These are phyloP conservation scores for Trichoderma simmonsii DNA, from an alignment of 2,329 filamentous ascomycete genomes.

Conservation along the genomic window DNA sequence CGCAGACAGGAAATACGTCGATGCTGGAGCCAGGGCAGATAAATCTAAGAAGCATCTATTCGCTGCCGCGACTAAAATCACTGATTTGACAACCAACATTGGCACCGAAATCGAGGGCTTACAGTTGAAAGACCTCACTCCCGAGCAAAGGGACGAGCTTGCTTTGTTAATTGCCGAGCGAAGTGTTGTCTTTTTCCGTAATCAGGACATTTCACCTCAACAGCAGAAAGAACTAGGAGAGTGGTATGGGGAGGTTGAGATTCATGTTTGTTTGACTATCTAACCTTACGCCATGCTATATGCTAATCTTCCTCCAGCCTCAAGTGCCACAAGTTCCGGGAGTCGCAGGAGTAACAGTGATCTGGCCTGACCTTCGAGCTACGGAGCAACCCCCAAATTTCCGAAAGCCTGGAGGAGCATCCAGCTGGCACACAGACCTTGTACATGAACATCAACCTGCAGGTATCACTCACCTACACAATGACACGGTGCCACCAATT, in stretches of 20 bases:
- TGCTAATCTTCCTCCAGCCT: constrained; percentile 44
- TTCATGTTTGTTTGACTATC: constrained; percentile 54
- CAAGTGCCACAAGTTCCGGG: constrained; percentile 70
- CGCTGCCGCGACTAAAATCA: constrained; percentile 60
- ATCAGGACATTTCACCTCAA: constrained; percentile 60
- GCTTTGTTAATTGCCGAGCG: constrained; percentile 61
- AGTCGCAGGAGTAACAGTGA: constrained; percentile 60
- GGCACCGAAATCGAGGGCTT: constrained; percentile 63
- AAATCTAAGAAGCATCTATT: constrained; percentile 60
- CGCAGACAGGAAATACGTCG: constrained; percentile 51
- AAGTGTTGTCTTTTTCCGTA: constrained; percentile 65
- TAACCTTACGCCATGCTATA: too few relatives aligned
- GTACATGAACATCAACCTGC: constrained; percentile 70
- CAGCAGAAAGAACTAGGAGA: constrained; percentile 62
- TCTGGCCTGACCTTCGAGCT: constrained; percentile 67
- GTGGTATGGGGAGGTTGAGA: constrained; percentile 62
- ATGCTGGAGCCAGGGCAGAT: constrained; percentile 63
- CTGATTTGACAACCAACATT: constrained; percentile 58
- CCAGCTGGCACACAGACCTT: constrained; percentile 67
- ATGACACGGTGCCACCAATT: constrained; percentile 61
- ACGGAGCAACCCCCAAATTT: constrained; percentile 60
- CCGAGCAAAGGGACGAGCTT: constrained; percentile 59
- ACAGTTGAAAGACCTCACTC: constrained; percentile 59
- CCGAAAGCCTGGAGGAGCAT: constrained; percentile 64
- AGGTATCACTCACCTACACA: constrained; percentile 67